These are phyloP conservation scores for Tephrocybe sp. DNA, from an alignment of 768 basidiomycete genomes.

Conservation along the genomic window DNA sequence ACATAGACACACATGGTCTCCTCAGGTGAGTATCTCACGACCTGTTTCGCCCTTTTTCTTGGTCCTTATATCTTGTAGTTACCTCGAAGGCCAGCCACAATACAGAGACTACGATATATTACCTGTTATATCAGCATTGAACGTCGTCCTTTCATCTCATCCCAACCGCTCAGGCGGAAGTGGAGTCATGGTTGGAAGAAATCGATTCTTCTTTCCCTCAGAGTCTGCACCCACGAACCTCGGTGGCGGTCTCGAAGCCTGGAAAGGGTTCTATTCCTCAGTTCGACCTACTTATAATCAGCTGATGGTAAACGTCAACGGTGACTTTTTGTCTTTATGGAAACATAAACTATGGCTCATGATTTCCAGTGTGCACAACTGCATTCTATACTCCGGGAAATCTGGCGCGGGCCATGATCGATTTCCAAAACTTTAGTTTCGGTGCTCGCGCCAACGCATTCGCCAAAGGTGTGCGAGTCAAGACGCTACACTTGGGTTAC, in stretches of 20 bases:
- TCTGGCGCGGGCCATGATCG: slow-evolving; percentile 59
- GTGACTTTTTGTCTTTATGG: slow-evolving; percentile 42
- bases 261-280: slow-evolving; percentile 60
- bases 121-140: slow-evolving; percentile 62
- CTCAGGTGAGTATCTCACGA: slow-evolving; percentile 28
- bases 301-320: slow-evolving; percentile 65
- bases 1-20: slow-evolving; percentile 54
- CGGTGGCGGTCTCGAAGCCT: slow-evolving; percentile 54
- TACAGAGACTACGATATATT: slow-evolving; percentile 56
- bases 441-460: slow-evolving; percentile 63
- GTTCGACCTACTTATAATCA: slow-evolving; percentile 56
- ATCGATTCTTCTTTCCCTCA: slow-evolving; percentile 63
- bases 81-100: slow-evolving; percentile 53
- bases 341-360: slow-evolving; percentile 31
- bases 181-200: slow-evolving; percentile 66
- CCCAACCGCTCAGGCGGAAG: slow-evolving; percentile 51
- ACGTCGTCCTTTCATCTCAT: slow-evolving; percentile 60
- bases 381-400: slow-evolving; percentile 65
- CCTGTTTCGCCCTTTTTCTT: slow-evolving; percentile 24
- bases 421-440: slow-evolving; percentile 54
- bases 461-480: slow-evolving; percentile 64
- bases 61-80: no score
- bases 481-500: slow-evolving; percentile 71
- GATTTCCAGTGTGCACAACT: slow-evolving; percentile 49
- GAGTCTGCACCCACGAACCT: slow-evolving; percentile 48